Evolutionary conservation across 371 early-diverging fungal species (phyloP).

Genomic region (Mucor circinelloides): DNA sequence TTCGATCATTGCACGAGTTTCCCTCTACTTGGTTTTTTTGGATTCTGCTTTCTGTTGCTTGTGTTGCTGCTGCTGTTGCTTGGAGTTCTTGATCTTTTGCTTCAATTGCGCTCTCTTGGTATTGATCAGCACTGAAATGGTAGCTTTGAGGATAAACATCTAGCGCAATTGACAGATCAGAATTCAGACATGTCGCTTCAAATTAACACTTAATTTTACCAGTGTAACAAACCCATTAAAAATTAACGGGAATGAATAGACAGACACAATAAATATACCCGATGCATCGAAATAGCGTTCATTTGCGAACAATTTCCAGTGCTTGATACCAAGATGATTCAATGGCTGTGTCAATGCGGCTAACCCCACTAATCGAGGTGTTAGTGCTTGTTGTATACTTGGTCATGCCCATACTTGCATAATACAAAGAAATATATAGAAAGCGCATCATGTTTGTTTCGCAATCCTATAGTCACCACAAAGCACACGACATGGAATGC

Average conservation of each 20-base stretch:
- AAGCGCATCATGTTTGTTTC: constrained; percentile 31
- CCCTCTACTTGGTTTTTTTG: not conserved
- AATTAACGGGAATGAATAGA: constrained; percentile 50
- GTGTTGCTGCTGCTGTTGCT: constrained; percentile 36
- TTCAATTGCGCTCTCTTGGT: constrained; percentile 36
- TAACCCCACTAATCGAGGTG: constrained; percentile 35
- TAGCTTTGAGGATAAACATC: constrained; percentile 33
- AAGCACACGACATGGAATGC: constrained; percentile 43
- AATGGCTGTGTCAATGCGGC: constrained; percentile 39
- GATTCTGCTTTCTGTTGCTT: constrained; percentile 39
- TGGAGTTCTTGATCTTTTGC: constrained; percentile 19
- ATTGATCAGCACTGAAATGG: constrained; percentile 25
- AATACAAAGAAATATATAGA: constrained; percentile 38
- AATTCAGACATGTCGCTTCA: not conserved
- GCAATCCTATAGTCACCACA: constrained; percentile 17
- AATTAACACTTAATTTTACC: constrained; percentile 26
- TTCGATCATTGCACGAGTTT: not conserved
- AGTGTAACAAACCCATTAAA: constrained; percentile 42
- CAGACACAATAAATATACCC: constrained; percentile 46
- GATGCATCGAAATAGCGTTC: constrained; percentile 50
- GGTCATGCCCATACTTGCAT: constrained; percentile 21
- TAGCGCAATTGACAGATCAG: constrained; percentile 1
- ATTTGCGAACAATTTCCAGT: constrained; percentile 41
- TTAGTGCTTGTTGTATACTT: not conserved
- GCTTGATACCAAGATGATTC: constrained; percentile 37